Evolutionary conservation across 306 rosid genomes (phyloP).

Genomic region (Cucumis cinereus): DNA sequence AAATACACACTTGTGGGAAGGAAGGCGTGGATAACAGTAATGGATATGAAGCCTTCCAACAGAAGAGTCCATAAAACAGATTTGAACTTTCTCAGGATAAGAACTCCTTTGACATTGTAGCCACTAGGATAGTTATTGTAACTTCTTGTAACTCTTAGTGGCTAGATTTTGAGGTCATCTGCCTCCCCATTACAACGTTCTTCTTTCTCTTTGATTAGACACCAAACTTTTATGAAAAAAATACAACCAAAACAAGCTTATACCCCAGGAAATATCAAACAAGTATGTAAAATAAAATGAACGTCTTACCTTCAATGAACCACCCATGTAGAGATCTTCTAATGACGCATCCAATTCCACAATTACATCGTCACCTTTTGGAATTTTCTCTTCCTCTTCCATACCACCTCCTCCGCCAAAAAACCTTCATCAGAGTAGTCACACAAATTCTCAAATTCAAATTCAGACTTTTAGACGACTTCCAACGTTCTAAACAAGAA

Average conservation of each 20-base stretch:
- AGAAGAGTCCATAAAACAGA: not conserved
- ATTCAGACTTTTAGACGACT: not conserved
- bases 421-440: conserved; percentile 30
- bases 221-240: not conserved
- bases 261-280: not conserved
- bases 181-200: not conserved
- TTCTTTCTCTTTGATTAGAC: not conserved
- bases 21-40: not conserved
- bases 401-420: conserved; percentile 62
- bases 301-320: conserved; percentile 64
- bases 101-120: not conserved
- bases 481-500: not conserved
- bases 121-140: not conserved
- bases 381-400: conserved; percentile 79
- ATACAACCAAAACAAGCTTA: not conserved
- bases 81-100: not conserved
- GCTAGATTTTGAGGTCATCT: not conserved
- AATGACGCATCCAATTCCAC: conserved; percentile 75
- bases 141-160: not conserved
- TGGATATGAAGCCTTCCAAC: not conserved
- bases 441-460: not conserved
- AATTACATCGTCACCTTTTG: conserved; percentile 78
- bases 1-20: not conserved
- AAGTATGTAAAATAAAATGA: not conserved
- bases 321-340: conserved; percentile 95